phyloP scores from a whole-genome alignment of 2,329 filamentous ascomycete genomes.

The Verticillium alfalfae region DNA sequence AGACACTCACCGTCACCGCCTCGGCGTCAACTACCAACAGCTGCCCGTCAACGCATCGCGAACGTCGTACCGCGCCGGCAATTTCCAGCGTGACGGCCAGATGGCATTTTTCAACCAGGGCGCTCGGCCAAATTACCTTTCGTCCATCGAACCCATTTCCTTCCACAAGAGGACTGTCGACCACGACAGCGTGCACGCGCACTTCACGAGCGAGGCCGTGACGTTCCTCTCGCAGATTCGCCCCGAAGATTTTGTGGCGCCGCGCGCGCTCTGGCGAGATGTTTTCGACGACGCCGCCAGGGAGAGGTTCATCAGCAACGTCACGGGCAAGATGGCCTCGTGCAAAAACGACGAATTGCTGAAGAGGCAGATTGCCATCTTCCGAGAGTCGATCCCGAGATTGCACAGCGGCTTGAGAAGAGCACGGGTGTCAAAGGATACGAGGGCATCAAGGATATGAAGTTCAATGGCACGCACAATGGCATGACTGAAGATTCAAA shows the following conservation, averaged over 20 bases:
- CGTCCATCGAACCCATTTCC: slow-evolving; percentile 22
- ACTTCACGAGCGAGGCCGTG: slow-evolving; percentile 30
- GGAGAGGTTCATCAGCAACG: slow-evolving; percentile 54
- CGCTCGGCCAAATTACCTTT: slow-evolving; percentile 9
- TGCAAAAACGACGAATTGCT: slow-evolving; percentile 55
- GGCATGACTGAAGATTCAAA: slow-evolving; percentile 43
- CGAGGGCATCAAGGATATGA: slow-evolving; percentile 45
- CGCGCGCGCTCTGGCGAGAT: slow-evolving; percentile 53
- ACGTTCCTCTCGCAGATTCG: slow-evolving; percentile 30
- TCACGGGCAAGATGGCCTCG: slow-evolving; percentile 55
- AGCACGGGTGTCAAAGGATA: slow-evolving; percentile 58
- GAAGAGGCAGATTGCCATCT: slow-evolving; percentile 60
- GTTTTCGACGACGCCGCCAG: slow-evolving; percentile 54
- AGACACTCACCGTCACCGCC: slow-evolving; percentile 57
- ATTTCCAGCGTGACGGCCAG: slow-evolving; percentile 60
- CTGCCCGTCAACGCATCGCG: slow-evolving; percentile 55
- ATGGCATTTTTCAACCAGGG: slow-evolving; percentile 45
- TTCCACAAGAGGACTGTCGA: slow-evolving; percentile 26
- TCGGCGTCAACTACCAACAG: slow-evolving; percentile 59
- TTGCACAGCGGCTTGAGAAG: slow-evolving; percentile 55
- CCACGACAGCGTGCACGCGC: slow-evolving; percentile 28
- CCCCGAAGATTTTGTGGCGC: slow-evolving; percentile 37
- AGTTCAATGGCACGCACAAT: slow-evolving; percentile 58
- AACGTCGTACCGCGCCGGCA: slow-evolving; percentile 50
- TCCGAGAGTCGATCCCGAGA: slow-evolving; percentile 56